Evolutionary conservation across 208 protist species (phyloP).

Genomic region (Trypanosomatidae sp.): DNA sequence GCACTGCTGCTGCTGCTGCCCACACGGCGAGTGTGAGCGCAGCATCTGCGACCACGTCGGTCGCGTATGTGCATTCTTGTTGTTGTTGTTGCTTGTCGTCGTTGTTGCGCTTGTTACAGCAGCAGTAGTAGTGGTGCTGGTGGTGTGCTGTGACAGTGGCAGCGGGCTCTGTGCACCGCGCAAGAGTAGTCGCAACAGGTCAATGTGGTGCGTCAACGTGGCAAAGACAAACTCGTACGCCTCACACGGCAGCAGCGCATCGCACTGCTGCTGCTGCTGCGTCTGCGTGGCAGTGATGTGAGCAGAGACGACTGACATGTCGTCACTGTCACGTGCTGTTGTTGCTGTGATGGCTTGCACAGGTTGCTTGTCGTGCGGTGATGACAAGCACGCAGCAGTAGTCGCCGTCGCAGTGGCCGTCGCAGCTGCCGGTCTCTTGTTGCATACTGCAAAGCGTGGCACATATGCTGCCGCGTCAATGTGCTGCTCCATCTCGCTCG

Average conservation of each 20-base stretch:
- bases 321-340: background rate
- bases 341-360: background rate
- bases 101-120: constrained; percentile 2
- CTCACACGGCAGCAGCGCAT: constrained; percentile 15
- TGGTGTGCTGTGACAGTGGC: no score
- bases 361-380: background rate
- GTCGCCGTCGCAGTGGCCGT: background rate
- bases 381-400: background rate
- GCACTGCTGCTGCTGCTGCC: no score
- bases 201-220: constrained; percentile 49
- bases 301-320: background rate
- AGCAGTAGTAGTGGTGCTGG: no score
- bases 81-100: no score
- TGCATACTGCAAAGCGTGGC: constrained; percentile 5
- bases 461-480: constrained; percentile 9
- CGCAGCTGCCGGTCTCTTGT: no score
- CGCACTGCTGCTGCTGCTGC: background rate
- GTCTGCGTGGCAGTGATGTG: background rate
- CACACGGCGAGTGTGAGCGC: no score
- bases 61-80: no score
- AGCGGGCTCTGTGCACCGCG: constrained; percentile 27
- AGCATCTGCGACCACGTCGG: no score
- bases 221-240: constrained; percentile 42
- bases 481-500: constrained; percentile 17
- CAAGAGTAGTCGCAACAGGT: constrained; percentile 41